Evolutionary conservation across 176 grass and related monocot species (phyloP), one percentile per base, ranked within the genome.

Genomic region (Rhynchospora breviuscula): DNA sequence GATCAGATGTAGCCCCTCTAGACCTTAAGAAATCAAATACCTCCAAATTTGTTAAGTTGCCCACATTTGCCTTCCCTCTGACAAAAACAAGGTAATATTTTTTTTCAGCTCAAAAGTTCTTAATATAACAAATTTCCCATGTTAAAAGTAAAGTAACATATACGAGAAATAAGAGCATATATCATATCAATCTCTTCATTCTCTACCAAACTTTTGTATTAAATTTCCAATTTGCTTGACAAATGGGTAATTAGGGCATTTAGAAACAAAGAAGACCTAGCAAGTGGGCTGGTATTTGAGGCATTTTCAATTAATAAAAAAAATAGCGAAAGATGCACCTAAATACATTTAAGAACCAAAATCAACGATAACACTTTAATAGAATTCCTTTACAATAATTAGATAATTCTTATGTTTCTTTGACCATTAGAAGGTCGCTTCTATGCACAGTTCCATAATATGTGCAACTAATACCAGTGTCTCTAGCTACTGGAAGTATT

Each of bases 1-100:
- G 94, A 35, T 97, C 90, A 22, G 66, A 85, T 82, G 86, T 93
- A n/a, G 92, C 95, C 17, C 89, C 92, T 88, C 92, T 98, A 53
- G 84, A 83, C 12, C 68, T 87, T 65, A 98, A 78, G 72, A 94
- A 94, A 56, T 98, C 87, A 53, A 92, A 80, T 19, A 98, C 95
- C 81, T 98, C 92, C 15, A 88, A 94, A 67, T 98, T 98, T 54
- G 92, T 98, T 40, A 97, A 87, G 13, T 40, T 1, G 0, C 94
- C 91, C 7, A 86, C 90, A 81, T 94, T 90, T 58, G 84, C 87
- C 81, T 90, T 87, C 78, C 81, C 51, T 81, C 93, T 95, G 84
- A 52, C 73, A 51, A 84, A 35, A 67, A 51, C 76, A 64, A 35
- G 78, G 63, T 8, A 19, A 61, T 19, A 60, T 7, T 33, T 58